Percentiles rank a stretch among this genome's conserved stretches.
These are phyloP conservation scores for Dioscorea zingiberensis DNA, from an alignment of 106 monocot genomes.

Conservation along the genomic window DNA sequence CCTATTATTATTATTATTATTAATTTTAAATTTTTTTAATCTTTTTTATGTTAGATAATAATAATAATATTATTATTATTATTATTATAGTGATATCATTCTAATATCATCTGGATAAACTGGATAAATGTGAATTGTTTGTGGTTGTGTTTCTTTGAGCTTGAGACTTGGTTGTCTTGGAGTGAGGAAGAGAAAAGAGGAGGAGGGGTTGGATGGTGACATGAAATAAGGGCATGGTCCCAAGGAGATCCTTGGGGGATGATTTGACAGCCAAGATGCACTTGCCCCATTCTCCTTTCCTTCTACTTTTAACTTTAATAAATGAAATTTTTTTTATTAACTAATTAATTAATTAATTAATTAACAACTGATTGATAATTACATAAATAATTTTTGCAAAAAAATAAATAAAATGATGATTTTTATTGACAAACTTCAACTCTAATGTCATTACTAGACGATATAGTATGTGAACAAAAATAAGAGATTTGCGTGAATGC, in stretches of 20 bases:
- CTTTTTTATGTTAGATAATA: too few relatives aligned
- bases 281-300: background rate
- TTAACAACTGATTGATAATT: background rate
- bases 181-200: conserved; percentile 2
- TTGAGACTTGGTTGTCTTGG: background rate
- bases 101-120: too few relatives aligned
- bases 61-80: too few relatives aligned
- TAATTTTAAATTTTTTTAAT: too few relatives aligned
- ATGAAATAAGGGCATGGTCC: conserved; percentile 28
- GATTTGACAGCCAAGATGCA: conserved; percentile 39
- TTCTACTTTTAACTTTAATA: background rate
- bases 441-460: too few relatives aligned
- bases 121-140: too few relatives aligned
- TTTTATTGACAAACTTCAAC: too few relatives aligned
- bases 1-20: background rate
- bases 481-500: too few relatives aligned
- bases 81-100: too few relatives aligned
- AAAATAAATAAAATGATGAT: too few relatives aligned
- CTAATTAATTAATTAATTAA: background rate
- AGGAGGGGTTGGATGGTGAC: conserved; percentile 21
- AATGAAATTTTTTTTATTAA: background rate
- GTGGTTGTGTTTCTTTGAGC: background rate
- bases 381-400: background rate
- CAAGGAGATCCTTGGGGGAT: conserved; percentile 40
- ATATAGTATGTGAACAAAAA: too few relatives aligned